Evolutionary conservation across 1,284 basidiomycete species (phyloP).

Genomic region (Volvariella surrecta): DNA sequence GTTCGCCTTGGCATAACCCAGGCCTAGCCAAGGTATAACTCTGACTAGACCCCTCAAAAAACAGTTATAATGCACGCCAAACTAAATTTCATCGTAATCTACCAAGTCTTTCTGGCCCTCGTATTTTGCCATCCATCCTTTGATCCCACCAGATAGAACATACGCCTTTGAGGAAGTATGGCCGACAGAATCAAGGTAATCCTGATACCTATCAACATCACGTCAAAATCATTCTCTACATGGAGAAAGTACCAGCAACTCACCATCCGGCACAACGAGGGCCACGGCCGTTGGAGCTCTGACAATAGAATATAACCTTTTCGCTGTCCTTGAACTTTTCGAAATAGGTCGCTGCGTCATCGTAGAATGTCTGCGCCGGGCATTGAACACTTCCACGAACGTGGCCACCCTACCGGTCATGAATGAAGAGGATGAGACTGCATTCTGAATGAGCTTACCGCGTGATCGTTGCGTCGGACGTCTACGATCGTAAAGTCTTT

Average conservation of each 20-base stretch:
- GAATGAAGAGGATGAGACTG: too few relatives aligned
- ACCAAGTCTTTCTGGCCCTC: conserved; percentile 14
- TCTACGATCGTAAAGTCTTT: conserved; percentile 24
- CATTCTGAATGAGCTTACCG: too few relatives aligned
- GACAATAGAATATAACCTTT: conserved; percentile 30
- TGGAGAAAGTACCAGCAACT: conserved; percentile 3
- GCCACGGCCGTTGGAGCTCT: conserved; percentile 28
- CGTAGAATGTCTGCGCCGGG: conserved; percentile 30
- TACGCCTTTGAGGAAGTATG: conserved; percentile 16
- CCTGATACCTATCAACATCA: conserved; percentile 20
- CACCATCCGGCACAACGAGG: conserved; percentile 33
- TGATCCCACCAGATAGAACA: conserved; percentile 20
- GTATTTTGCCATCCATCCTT: conserved; percentile 19
- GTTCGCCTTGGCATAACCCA: too few relatives aligned
- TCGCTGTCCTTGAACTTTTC: conserved; percentile 23
- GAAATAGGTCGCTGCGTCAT: conserved; percentile 24
- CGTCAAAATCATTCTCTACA: background rate
- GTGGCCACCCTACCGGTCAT: conserved; percentile 30
- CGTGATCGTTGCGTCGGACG: conserved; percentile 28
- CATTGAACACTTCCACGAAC: conserved; percentile 30
- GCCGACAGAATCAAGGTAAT: conserved; percentile 16
- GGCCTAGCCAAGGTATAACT: too few relatives aligned
- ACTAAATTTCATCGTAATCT: too few relatives aligned
- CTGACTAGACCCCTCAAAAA: too few relatives aligned
- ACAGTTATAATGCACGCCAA: too few relatives aligned